phyloP scores from a whole-genome alignment of 306 rosid genomes.

The Vigna nakashimae region DNA sequence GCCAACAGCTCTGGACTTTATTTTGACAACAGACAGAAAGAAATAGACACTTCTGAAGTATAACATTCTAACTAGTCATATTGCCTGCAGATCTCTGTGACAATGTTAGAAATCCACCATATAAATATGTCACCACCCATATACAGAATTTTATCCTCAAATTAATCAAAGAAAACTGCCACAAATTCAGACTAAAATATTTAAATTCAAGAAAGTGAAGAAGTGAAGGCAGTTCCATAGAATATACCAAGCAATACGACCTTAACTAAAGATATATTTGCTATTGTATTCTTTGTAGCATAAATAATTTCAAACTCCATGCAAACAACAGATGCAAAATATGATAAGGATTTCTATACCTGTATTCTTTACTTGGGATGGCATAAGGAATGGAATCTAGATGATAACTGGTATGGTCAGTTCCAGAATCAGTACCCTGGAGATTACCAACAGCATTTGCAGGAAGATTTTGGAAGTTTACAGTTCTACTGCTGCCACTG shows the following conservation, averaged over 20 bases:
- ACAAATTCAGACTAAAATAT: constrained; percentile 17
- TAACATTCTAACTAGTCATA: constrained; percentile 7
- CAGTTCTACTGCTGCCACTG: constrained; percentile 51
- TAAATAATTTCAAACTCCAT: not conserved
- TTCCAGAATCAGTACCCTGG: constrained; percentile 48
- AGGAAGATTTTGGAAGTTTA: constrained; percentile 63
- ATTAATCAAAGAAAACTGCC: not conserved
- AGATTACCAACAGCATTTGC: constrained; percentile 50
- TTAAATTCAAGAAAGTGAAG: constrained; percentile 6
- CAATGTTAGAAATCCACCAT: constrained; percentile 19
- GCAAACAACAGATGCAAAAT: constrained; percentile 12
- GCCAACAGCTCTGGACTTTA: constrained; percentile 15
- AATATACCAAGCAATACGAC: not conserved
- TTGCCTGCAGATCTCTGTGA: constrained; percentile 28
- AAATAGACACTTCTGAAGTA: constrained; percentile 14
- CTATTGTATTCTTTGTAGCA: not conserved
- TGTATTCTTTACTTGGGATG: constrained; percentile 74
- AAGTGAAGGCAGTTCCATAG: not conserved
- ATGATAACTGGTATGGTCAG: constrained; percentile 57
- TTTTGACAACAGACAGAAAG: constrained; percentile 2
- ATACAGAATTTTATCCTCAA: constrained; percentile 13
- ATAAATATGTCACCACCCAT: constrained; percentile 5
- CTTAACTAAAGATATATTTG: not conserved
- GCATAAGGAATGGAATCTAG: constrained; percentile 77
- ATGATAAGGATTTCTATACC: constrained; percentile 50